Evolutionary conservation across 1,284 basidiomycete species (phyloP), one percentile per base, ranked within the genome.

Genomic region (Ceratobasidium sp.): DNA sequence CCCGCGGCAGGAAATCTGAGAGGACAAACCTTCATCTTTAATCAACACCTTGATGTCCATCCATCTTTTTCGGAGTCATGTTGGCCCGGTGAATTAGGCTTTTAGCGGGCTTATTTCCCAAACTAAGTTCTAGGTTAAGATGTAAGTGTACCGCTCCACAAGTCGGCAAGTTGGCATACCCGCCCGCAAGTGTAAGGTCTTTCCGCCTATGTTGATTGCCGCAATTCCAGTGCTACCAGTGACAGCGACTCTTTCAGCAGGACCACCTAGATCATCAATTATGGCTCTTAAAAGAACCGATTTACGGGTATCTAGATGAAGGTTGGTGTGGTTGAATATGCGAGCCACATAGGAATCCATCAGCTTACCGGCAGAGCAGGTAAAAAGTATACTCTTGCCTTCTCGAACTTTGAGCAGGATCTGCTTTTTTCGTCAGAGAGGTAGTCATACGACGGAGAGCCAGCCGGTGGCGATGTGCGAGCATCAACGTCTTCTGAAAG

Each of bases 321-420:
- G 42, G 42, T 56, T 77, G 3, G 40, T 18, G 51, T 53, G 18
- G 42, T 40, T 67, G 15, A 78, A 66, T 33, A 13, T 12, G 44
- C 70, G 10, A 42, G 0, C 13, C 6, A 40, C 46, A 26, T 13
- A 26, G 23, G 66, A 40, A 26, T 6, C 49, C 55, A 6, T 44
- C 12, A 26, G 87, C 93, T 83, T 81, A 97, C 96, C 96, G 79
- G 96, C 97, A 86, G 95, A 97, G 39, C 98, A 98, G 0, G 97
- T 99, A 86, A 98, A 99, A 84, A 99, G 99, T 23, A 99, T 84
- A 82, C 92, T 97, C 76, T 93, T 86, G 1, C 91, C 91, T 20
- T 90, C 86, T 39, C 91, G 84, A 0, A 96, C 94, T 3, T 97
- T 90, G 78, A 90, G 88, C 78, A 97, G 86, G 56, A 98, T 94